These are phyloP conservation scores for Pseudoperonospora humuli DNA, from an alignment of 352 stramenopile genomes.

Conservation along the genomic window DNA sequence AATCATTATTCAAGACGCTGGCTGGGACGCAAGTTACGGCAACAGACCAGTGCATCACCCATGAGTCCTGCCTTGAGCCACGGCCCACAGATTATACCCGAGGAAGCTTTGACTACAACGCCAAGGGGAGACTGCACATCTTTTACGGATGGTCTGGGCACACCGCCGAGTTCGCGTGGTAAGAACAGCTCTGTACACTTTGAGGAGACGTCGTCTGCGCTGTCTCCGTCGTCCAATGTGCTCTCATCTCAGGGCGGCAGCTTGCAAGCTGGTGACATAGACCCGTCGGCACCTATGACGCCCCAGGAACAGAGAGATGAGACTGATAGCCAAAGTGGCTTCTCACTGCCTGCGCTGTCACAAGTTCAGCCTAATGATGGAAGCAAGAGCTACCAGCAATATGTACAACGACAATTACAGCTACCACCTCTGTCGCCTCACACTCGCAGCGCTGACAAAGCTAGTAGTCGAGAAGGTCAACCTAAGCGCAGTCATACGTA, in stretches of 20 bases:
- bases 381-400: conserved; percentile 49
- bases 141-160: conserved; percentile 19
- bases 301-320: conserved; percentile 10
- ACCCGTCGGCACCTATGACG: conserved; percentile 26
- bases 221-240: conserved; percentile 22
- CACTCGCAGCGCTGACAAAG: conserved; percentile 23
- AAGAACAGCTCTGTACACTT: conserved; percentile 22
- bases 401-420: conserved; percentile 61
- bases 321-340: conserved; percentile 7
- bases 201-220: conserved; percentile 17
- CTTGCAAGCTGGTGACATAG: conserved; percentile 9
- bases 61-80: conserved; percentile 12
- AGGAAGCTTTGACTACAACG: conserved; percentile 7
- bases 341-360: conserved; percentile 19
- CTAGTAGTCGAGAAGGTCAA: conserved; percentile 4
- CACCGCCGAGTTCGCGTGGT: conserved; percentile 20
- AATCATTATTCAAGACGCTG: no score
- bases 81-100: conserved; percentile 9
- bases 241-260: conserved; percentile 8
- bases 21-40: no score
- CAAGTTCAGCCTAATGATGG: conserved; percentile 9
- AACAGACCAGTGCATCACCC: not conserved
- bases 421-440: conserved; percentile 36
- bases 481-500: conserved; percentile 27
- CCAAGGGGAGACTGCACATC: conserved; percentile 6